phyloP scores from a whole-genome alignment of 495 filamentous ascomycete genomes.

The Aspergillus taichungensis region DNA sequence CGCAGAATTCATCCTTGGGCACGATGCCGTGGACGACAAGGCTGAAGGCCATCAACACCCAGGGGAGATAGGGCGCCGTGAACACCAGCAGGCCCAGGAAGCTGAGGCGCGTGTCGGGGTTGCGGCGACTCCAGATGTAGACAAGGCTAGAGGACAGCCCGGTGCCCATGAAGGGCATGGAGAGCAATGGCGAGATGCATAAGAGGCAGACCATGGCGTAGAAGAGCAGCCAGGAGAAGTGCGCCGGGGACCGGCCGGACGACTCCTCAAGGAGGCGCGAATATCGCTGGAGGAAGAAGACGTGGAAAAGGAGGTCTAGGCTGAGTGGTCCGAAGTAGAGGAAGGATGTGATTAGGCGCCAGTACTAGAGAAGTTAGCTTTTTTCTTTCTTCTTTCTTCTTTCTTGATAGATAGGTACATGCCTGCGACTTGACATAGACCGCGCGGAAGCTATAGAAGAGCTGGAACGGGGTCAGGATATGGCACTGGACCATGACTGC shows the following conservation, averaged over 20 bases:
- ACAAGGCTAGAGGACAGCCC: slow-evolving; percentile 84
- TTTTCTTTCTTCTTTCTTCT: neutral
- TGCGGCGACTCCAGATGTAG: slow-evolving; percentile 97
- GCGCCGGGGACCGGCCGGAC: slow-evolving; percentile 76
- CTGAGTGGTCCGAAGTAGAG: slow-evolving; percentile 93
- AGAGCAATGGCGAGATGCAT: slow-evolving; percentile 67
- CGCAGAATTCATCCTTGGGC: slow-evolving; percentile 93
- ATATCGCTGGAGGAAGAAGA: slow-evolving; percentile 98
- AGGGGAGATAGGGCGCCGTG: slow-evolving; percentile 87
- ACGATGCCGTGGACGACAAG: slow-evolving; percentile 74
- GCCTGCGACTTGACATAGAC: slow-evolving; percentile 89
- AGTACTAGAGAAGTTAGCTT: slow-evolving; percentile 55
- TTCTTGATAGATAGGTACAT: slow-evolving; percentile 9
- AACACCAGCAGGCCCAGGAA: slow-evolving; percentile 88
- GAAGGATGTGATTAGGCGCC: slow-evolving; percentile 91
- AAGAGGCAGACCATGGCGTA: slow-evolving; percentile 75
- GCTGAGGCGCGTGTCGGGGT: slow-evolving; percentile 83
- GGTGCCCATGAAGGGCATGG: slow-evolving; percentile 85
- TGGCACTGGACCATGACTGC: slow-evolving; percentile 88
- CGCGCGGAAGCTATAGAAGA: slow-evolving; percentile 91
- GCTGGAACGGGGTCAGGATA: slow-evolving; percentile 81
- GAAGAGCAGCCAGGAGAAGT: slow-evolving; percentile 88
- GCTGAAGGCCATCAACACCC: slow-evolving; percentile 91
- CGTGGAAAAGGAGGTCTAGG: slow-evolving; percentile 93
- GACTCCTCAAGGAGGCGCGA: slow-evolving; percentile 92